Evolutionary conservation across 306 rosid species (phyloP), one percentile per base, ranked within the genome.

Genomic region (Vigna angularis): DNA sequence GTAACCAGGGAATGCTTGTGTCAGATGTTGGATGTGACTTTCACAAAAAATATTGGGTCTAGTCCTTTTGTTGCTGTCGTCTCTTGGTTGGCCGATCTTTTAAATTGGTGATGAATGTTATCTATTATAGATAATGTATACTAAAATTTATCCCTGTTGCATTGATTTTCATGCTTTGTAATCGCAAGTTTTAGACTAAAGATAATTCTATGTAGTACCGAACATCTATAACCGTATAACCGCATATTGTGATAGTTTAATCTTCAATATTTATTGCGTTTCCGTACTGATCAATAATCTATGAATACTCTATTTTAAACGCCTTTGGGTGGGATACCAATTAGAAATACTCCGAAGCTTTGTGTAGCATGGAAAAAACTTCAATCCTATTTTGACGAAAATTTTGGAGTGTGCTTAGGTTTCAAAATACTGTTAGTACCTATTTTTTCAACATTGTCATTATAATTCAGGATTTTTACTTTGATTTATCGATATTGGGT

Each of bases 61-160:
- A 56, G 30, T 70, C 83, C 76, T 57, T 51, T 15, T 59, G 36
- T 51, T 79, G 81, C 45, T 55, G 50, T 30, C 17, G 51, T 67
- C 72, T 42, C 63, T 74, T 81, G 17, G 36, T 69, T 66, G 66
- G 49, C 72, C 26, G 9, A 66, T 59, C 67, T 66, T 26, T 72
- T 68, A 38, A 71, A 62, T 77, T 47, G 75, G 57, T 52, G 72
- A 57, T 26, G 72, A 79, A 58, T 56, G 82, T 61, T 47, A 75
- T 75, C 47, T 73, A 57, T 76, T 77, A 63, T 77, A 79, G 72
- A 66, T 56, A 38, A 55, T 88, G 89, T 89, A 79, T 76, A 83
- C 84, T 78, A 83, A 47, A 76, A 71, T 62, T 73, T 51, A 47
- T 76, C 79, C 66, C 57, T 53, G 83, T 24, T 62, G 36, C 62